Evolutionary conservation across 345 rosid genomes (phyloP), one percentile per base, ranked within the genome.

Genomic region (Orychophragmus violaceus): DNA sequence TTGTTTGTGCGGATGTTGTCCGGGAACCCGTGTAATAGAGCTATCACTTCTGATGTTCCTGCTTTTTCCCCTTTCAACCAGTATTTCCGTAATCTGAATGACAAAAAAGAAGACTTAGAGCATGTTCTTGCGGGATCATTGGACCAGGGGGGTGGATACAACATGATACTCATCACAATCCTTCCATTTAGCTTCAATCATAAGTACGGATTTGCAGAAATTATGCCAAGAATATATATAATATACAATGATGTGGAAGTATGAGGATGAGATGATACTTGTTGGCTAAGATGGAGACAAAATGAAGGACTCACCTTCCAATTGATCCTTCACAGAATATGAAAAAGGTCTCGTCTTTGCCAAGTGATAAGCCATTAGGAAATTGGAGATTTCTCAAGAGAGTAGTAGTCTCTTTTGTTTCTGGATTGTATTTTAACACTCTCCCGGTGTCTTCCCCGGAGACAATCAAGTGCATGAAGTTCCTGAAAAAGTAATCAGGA

Each of bases 21-120:
- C 0, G 96, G 96, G 68, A 63, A 88, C 21, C 97, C 96, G 1
- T 96, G 97, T 60, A 88, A 62, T 30, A 85, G 72, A 64, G 96
- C 96, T n/a, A 93, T 39, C 18, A 82, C 82, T 75, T 93, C 94
- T 4, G 87, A 82, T 16, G 76, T 86, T 65, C 96, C 96, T 4
- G 87, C 90, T 68, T 86, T 87, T 65, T 87, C 90, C 5, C 96
- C 97, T 78, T 87, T 93, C 75, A 93, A 80, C 98, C 96, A 90
- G 72, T 90, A 87, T 80, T 76, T 87, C 39, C 75, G 74, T 70
- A 90, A 71, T 62, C 97, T 93, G 77, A 59, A 23, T 60, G 10
- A 50, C 41, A 5, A 48, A n/a, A 13, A 25, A 8, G 11, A 30
- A 36, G 14, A 35, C 62, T 66, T 30, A 9, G 13, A 23, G 12